Percentiles rank a stretch among this genome's conserved stretches.
Evolutionary conservation across 345 rosid species (phyloP).

Genomic region (Anacardium occidentale): DNA sequence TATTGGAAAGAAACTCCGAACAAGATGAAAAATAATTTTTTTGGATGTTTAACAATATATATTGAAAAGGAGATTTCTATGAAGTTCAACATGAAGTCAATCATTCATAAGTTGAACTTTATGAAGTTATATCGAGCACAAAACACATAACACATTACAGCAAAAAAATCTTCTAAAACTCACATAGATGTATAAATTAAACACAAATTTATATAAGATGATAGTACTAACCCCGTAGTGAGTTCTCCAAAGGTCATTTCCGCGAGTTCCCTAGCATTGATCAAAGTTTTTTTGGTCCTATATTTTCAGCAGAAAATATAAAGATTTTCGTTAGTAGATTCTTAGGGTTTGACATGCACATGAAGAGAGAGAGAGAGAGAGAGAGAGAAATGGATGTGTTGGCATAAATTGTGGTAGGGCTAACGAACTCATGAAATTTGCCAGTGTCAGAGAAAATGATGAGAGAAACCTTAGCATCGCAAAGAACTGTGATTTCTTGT

Average conservation of each 20-base stretch:
- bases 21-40: no score
- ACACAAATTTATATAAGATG: not conserved
- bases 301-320: not conserved
- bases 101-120: no score
- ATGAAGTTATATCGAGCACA: no score
- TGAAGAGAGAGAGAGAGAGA: not conserved
- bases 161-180: not conserved
- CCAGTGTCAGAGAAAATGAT: constrained; percentile 52
- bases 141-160: not conserved
- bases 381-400: not conserved
- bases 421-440: constrained; percentile 47
- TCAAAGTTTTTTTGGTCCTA: constrained; percentile 50
- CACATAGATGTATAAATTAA: not conserved
- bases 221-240: constrained; percentile 47
- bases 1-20: no score
- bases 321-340: not conserved
- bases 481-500: constrained; percentile 60
- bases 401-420: constrained; percentile 44
- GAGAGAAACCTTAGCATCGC: constrained; percentile 66
- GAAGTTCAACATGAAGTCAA: no score
- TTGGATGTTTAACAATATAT: no score
- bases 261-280: constrained; percentile 36
- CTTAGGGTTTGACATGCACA: not conserved
- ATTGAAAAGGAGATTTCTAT: no score
- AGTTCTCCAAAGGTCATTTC: constrained; percentile 52